Evolutionary conservation across 2,329 filamentous ascomycete species (phyloP).

Genomic region (Penicillium oxalicum): DNA sequence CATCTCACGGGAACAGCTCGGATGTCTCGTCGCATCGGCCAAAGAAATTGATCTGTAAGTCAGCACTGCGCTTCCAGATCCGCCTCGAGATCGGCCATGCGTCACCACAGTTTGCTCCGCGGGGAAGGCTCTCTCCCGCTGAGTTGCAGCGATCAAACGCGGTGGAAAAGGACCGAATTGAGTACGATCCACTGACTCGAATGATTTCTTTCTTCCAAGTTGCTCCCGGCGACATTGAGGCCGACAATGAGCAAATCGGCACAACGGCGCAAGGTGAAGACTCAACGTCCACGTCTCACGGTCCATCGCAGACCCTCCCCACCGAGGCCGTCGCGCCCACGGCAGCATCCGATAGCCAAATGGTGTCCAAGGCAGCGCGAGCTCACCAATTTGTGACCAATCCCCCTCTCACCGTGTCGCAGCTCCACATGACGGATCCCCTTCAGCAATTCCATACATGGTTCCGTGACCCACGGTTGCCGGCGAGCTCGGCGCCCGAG

Average conservation of each 20-base stretch:
- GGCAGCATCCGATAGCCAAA: conserved; percentile 28
- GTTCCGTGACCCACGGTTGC: conserved; percentile 68
- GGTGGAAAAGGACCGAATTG: too few relatives aligned
- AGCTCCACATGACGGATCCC: conserved; percentile 49
- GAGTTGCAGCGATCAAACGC: not conserved
- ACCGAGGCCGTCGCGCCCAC: conserved; percentile 34
- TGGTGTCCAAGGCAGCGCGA: conserved; percentile 35
- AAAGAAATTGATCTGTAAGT: conserved; percentile 39
- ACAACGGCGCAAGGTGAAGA: too few relatives aligned
- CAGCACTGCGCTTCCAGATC: not conserved
- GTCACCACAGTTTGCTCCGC: not conserved
- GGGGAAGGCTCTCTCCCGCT: conserved; percentile 1
- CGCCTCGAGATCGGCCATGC: not conserved
- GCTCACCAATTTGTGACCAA: conserved; percentile 41
- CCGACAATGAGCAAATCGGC: conserved; percentile 10
- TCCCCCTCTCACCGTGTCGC: conserved; percentile 37
- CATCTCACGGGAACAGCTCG: conserved; percentile 3
- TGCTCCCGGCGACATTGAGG: conserved; percentile 39
- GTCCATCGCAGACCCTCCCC: conserved; percentile 17
- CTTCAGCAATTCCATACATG: conserved; percentile 82
- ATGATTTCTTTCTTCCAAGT: conserved; percentile 21
- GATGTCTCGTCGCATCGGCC: conserved; percentile 25
- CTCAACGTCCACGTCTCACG: not conserved
- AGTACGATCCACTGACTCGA: too few relatives aligned
- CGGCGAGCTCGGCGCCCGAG: conserved; percentile 68